Base-by-base conservation (phyloP, 139 green algal species). In the Diplosphaera chodatii region DNA sequence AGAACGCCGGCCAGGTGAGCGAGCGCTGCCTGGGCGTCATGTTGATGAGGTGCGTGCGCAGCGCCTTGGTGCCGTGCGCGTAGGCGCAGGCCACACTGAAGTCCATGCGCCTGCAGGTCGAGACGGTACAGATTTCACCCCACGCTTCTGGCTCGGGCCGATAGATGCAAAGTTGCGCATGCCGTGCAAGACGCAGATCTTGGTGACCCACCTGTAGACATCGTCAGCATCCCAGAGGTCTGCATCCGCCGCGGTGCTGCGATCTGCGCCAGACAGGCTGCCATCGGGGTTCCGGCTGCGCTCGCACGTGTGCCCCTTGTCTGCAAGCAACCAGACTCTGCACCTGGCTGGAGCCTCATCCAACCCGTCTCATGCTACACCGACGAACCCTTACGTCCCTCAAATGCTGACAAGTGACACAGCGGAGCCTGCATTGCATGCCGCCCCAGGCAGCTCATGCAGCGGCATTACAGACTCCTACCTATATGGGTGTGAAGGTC, bases 401-500 rank as follows among this genome's bases (percentile, higher is more conserved):
- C n/a, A n/a, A n/a, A n/a, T n/a, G n/a, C n/a, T n/a, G n/a, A n/a
- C n/a, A n/a, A n/a, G n/a, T n/a, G n/a, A n/a, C n/a, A n/a, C n/a
- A n/a, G n/a, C n/a, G n/a, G n/a, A n/a, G n/a, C n/a, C n/a, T 25
- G 55, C 69, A 71, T 63, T 71, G 69, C 15, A 32, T 40, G 5
- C 25, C 27, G 28, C 22, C 23, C 0, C 27, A 40, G n/a, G n/a
- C n/a, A n/a, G n/a, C n/a, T n/a, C 21, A 34, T 33, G 29, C 16
- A 32, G 33, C 18, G 18, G 1, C 23, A 55, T n/a, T n/a, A 59
- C 22, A 6, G 33, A 32, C 18, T 33, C 64, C 13, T 48, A 88
- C 83, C 86, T 56, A 92, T 90, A 71, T 92, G 87, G 0, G 86
- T 91, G 77, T 92, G 87, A 56, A 92, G 76, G 66, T 92, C 87